Evolutionary conservation across 805 yeast species (phyloP), one percentile per base, ranked within the genome.

Genomic region (Ogataea polymorpha): DNA sequence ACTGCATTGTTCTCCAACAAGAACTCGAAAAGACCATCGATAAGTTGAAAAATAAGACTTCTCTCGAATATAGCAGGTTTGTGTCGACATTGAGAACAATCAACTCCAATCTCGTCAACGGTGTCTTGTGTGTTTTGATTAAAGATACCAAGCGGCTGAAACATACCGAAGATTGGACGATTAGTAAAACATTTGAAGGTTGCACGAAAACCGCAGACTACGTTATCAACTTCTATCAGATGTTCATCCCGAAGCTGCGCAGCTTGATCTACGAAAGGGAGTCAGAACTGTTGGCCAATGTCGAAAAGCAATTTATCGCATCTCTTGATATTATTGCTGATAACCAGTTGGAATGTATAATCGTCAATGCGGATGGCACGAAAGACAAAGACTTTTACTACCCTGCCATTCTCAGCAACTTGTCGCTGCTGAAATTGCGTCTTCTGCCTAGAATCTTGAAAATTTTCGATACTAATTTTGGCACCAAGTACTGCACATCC

Each of bases 391-490:
- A 57, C 18, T 54, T 58, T 20, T 53, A 54, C 35, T 55, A 50
- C 23, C 35, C 57, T n/a, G 46, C 54, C 10, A 72, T 83, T 0
- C 56, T 81, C 31, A 71, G 80, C 31, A 82, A 81, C 50, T 57
- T 82, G 34, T 72, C 70, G 32, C 68, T 68, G 34, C 59, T 83
- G 23, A 64, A 72, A 23, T 63, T 62, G 16, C 57, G 51, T 3
- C 66, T 75, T 2, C 63, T 82, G 18, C 81, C 85, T 1, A 56
- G 61, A 16, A 59, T 79, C 14, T 54, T 79, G 11, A 69, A 67
- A 35, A 61, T 62, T 38, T 80, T 77, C 53, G 82, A 80, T 48
- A 54, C 62, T 6, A 64, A 66, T 2, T 79, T 81, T 46, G 72
- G 71, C 29, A 65, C 75, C 14, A 65, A 68, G 8, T 50, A 76